These are phyloP conservation scores for Yarrowia sp. DNA, from an alignment of 805 yeast species.

Conservation along the genomic window DNA sequence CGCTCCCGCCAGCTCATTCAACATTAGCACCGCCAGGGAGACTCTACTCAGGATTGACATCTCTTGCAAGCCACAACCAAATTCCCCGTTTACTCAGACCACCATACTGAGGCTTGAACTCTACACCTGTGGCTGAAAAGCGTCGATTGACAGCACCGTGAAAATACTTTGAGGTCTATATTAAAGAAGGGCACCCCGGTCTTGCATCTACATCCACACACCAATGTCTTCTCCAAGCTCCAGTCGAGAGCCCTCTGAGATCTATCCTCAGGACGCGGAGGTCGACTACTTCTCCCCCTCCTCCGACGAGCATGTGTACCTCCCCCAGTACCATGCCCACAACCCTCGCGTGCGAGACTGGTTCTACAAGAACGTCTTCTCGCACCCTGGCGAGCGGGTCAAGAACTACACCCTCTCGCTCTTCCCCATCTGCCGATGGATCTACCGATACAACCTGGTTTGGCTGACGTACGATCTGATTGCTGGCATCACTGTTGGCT, in stretches of 20 bases:
- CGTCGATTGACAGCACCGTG: slow-evolving; percentile 18
- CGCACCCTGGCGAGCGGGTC: slow-evolving; percentile 44
- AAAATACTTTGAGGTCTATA: neutral
- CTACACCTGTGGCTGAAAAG: slow-evolving; percentile 19
- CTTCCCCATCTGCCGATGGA: slow-evolving; percentile 83
- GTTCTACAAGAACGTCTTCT: slow-evolving; percentile 4
- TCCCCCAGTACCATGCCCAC: slow-evolving; percentile 16
- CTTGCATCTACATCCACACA: neutral
- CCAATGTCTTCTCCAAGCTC: slow-evolving; percentile 9
- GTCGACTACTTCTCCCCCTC: slow-evolving; percentile 10
- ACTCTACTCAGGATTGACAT: too few species aligned
- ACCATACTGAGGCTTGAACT: slow-evolving; percentile 26
- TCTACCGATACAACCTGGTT: slow-evolving; percentile 70
- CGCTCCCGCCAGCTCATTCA: neutral
- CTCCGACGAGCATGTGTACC: slow-evolving; percentile 16
- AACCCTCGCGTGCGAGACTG: slow-evolving; percentile 15
- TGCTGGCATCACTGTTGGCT: slow-evolving; percentile 92
- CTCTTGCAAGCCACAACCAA: neutral
- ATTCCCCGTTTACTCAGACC: slow-evolving; percentile 14
- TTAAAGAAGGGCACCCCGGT: neutral
- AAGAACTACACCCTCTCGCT: slow-evolving; percentile 55
- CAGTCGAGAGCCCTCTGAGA: slow-evolving; percentile 4
- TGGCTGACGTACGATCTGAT: slow-evolving; percentile 83
- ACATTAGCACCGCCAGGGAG: too few species aligned
- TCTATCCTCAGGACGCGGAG: slow-evolving; percentile 10